Conservation (phyloP, 768 basidiomycete genomes). For the Leccinum aurantiacum region DNA sequence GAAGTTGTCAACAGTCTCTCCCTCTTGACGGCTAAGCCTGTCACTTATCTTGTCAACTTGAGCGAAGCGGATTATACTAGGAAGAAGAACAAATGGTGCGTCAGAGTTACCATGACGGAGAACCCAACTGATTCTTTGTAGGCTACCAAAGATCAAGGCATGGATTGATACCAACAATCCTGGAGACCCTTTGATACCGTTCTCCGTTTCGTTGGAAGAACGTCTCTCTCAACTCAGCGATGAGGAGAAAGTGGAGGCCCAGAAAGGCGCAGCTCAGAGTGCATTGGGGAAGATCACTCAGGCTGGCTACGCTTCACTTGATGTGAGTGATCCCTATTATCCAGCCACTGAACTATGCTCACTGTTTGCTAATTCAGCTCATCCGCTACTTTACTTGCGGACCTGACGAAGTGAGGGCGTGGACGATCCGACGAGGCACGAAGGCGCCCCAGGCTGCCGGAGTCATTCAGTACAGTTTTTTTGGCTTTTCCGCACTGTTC, state of each 20-base stretch:
- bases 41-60: constrained; percentile 97
- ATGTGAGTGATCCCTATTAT: constrained; percentile 48
- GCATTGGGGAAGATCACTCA: constrained; percentile 93
- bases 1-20: constrained; percentile 87
- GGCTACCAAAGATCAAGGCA: constrained; percentile 93
- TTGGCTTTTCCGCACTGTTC: background rate
- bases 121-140: constrained; percentile 26
- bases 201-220: constrained; percentile 95
- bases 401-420: constrained; percentile 94
- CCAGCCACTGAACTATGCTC: background rate
- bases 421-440: constrained; percentile 93
- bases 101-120: background rate
- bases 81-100: constrained; percentile 98
- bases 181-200: constrained; percentile 93
- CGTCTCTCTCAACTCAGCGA: constrained; percentile 61
- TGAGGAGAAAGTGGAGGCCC: constrained; percentile 77
- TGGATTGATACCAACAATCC: constrained; percentile 98
- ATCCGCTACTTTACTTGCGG: constrained; percentile 98
- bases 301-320: constrained; percentile 85
- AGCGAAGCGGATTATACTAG: constrained; percentile 92
- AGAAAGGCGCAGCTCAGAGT: constrained; percentile 73
- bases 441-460: constrained; percentile 98
- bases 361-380: constrained; percentile 47
- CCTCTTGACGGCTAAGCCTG: constrained; percentile 94
- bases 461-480: constrained; percentile 81